phyloP scores from a whole-genome alignment of 805 yeast genomes.

The Hanseniaspora osmophila region DNA sequence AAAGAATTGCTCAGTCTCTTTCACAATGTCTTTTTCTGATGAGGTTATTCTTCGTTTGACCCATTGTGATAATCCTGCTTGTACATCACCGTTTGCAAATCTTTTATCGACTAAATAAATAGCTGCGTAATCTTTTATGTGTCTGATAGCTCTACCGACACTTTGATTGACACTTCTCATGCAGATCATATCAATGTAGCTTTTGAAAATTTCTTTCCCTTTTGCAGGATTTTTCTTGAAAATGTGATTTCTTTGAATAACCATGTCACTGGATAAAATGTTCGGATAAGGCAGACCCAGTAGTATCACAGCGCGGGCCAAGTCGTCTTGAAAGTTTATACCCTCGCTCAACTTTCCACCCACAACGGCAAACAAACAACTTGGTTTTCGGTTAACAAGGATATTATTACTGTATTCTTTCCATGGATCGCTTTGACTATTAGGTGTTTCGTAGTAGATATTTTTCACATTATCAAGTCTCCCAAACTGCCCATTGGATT shows the following conservation, averaged over 20 bases:
- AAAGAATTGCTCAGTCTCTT: conserved; percentile 15
- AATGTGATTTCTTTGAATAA: conserved; percentile 54
- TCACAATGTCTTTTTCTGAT: conserved; percentile 10
- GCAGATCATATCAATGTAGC: conserved; percentile 69
- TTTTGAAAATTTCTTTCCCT: conserved; percentile 33
- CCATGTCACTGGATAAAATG: conserved; percentile 63
- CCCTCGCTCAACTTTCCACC: conserved; percentile 93
- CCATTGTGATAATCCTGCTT: conserved; percentile 60
- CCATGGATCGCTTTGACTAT: conserved; percentile 33
- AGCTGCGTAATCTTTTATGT: conserved; percentile 63
- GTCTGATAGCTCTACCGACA: conserved; percentile 84
- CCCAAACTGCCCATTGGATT: conserved; percentile 19
- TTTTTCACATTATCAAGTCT: conserved; percentile 28
- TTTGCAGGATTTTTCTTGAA: conserved; percentile 33
- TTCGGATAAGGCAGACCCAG: conserved; percentile 86
- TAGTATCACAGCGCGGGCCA: conserved; percentile 81
- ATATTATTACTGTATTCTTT: conserved; percentile 36
- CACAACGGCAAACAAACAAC: conserved; percentile 67
- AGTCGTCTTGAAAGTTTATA: conserved; percentile 71
- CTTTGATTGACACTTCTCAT: conserved; percentile 88
- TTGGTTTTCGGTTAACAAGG: conserved; percentile 30
- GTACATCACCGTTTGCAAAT: conserved; percentile 33
- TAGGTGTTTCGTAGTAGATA: conserved; percentile 42
- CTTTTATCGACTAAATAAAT: conserved; percentile 61
- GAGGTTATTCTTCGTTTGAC: conserved; percentile 32